phyloP scores from a whole-genome alignment of 2,329 filamentous ascomycete species.

The Xylaria sp. region DNA sequence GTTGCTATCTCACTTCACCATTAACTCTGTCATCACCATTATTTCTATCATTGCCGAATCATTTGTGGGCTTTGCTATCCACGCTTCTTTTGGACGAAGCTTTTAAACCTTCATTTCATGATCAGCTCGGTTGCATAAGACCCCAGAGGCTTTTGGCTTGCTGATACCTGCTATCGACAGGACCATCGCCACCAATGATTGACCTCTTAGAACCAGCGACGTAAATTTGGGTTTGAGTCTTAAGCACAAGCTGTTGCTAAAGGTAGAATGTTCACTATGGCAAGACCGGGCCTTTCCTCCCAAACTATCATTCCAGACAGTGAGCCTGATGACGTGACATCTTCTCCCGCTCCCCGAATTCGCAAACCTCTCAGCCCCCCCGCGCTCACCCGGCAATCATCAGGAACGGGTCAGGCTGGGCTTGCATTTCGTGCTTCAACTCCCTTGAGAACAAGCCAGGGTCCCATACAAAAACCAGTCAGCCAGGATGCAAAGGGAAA shows the following conservation, averaged over 20 bases:
- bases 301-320: slow-evolving; percentile 45
- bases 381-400: slow-evolving; percentile 33
- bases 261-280: slow-evolving; percentile 33
- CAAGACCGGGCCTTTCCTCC: slow-evolving; percentile 38
- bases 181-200: not conserved
- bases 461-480: slow-evolving; percentile 36
- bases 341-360: slow-evolving; percentile 30
- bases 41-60: not conserved
- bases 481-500: slow-evolving; percentile 38
- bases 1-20: not conserved
- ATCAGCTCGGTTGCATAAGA: not conserved
- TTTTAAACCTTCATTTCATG: not conserved
- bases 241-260: not conserved
- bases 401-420: slow-evolving; percentile 30
- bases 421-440: slow-evolving; percentile 38
- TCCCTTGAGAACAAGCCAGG: slow-evolving; percentile 34
- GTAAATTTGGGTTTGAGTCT: not conserved
- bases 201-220: not conserved
- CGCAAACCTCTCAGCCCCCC: slow-evolving; percentile 40
- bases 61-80: not conserved
- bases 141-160: not conserved
- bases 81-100: not conserved
- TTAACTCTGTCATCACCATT: not conserved
- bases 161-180: not conserved
- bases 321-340: slow-evolving; percentile 40